Evolutionary conservation across 2,329 filamentous ascomycete genomes (phyloP).

Genomic region (Microdochium bolleyi): DNA sequence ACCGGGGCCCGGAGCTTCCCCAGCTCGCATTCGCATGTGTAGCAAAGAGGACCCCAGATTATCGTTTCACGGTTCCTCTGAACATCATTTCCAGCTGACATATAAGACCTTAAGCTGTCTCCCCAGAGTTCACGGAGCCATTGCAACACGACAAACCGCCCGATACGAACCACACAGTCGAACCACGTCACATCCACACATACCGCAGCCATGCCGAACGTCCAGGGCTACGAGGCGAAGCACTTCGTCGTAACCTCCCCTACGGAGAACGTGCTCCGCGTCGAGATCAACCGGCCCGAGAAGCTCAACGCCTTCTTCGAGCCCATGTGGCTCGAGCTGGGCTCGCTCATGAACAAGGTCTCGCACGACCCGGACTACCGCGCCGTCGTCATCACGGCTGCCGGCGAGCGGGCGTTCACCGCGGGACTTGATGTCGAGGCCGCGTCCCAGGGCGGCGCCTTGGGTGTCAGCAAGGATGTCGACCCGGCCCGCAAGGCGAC

Average conservation of each 20-base stretch:
- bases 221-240: constrained; percentile 40
- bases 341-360: constrained; percentile 62
- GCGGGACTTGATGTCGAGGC: constrained; percentile 77
- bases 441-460: constrained; percentile 44
- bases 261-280: constrained; percentile 68
- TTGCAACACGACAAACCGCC: too few relatives aligned
- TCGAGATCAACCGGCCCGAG: constrained; percentile 80
- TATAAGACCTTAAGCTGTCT: too few relatives aligned
- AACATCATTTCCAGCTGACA: too few relatives aligned
- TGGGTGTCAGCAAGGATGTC: constrained; percentile 19
- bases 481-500: constrained; percentile 61
- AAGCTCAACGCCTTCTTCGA: constrained; percentile 87
- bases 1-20: not conserved
- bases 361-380: constrained; percentile 67
- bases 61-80: too few relatives aligned
- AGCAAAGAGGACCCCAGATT: too few relatives aligned
- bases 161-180: too few relatives aligned
- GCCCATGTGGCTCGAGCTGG: constrained; percentile 80
- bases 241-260: constrained; percentile 72
- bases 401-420: constrained; percentile 78
- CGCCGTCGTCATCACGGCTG: constrained; percentile 70
- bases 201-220: constrained; percentile 5
- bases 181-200: not conserved
- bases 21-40: too few relatives aligned
- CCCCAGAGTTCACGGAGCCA: too few relatives aligned